Base-by-base conservation (phyloP, 768 basidiomycete genomes). In the Lactarius sp. region DNA sequence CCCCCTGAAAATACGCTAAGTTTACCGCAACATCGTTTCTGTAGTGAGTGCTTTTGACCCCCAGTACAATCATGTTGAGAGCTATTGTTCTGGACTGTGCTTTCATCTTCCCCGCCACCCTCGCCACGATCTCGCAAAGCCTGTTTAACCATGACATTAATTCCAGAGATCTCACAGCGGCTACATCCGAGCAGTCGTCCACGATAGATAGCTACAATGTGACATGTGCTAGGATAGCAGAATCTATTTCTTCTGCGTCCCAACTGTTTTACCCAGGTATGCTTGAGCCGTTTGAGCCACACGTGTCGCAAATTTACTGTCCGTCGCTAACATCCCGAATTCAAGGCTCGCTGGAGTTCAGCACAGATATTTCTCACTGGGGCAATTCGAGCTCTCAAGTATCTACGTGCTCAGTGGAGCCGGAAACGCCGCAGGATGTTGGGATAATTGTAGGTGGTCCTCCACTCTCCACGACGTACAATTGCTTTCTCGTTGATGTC, bases 351-450 rank as follows among this genome's bases (percentile, higher is more conserved):
- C 18, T 27, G 10, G 14, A 55, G 10, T 68, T 59, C 39, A 20
- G 8, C 2, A 20, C 44, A 6, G 66, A 65, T 41, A 64, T 60
- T 18, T 42, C 47, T 36, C 68, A 69, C 47, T 67, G 62, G 68
- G 56, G 60, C 8, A 47, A 58, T 6, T 61, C 69, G 6, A 68
- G 67, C 51, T 60, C 59, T 10, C 59, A 68, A 41, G 51, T 58
- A 6, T 41, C 69, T 12, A 51, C 52, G 6, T 69, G 69, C 42
- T 65, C 66, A 7, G 69, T 69, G 7, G 64, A 66, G 20, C 61
- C 69, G 1, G 69, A 61, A 8, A 66, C 64, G 0, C 55, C 67
- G 0, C 44, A 44, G 12, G 69, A 69, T 33, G 59, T 69, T 20
- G 64, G 64, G 13, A 12, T 36, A 20, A 65, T 69, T 46, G 68